Percentiles rank a stretch among this genome's conserved stretches.
Evolutionary conservation across 2,329 filamentous ascomycete species (phyloP).

Genomic region (Dryadomyces sulphureus): DNA sequence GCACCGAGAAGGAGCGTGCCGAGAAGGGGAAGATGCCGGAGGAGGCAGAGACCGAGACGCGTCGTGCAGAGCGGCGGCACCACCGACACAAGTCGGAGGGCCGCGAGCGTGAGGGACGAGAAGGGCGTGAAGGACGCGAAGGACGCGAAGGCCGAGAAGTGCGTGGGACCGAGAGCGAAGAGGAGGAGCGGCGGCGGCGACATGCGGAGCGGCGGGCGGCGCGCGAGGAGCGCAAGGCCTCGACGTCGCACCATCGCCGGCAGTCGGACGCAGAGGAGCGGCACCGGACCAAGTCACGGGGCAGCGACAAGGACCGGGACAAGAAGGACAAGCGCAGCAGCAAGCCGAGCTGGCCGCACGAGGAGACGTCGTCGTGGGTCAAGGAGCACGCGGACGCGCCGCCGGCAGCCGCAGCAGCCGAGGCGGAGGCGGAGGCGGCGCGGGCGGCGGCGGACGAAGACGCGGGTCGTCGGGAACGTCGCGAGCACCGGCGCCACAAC

Average conservation of each 20-base stretch:
- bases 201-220: conserved; percentile 35
- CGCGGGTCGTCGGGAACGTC: conserved; percentile 34
- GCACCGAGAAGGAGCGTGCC: conserved; percentile 27
- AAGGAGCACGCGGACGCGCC: conserved; percentile 49
- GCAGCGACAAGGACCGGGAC: conserved; percentile 17
- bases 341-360: conserved; percentile 41
- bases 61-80: conserved; percentile 29
- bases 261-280: conserved; percentile 27
- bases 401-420: conserved; percentile 20
- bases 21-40: conserved; percentile 28
- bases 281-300: conserved; percentile 20
- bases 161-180: conserved; percentile 18
- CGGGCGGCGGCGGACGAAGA: conserved; percentile 22
- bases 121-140: no score
- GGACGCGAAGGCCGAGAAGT: no score
- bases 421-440: conserved; percentile 1
- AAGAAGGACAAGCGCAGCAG: conserved; percentile 13
- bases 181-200: conserved; percentile 37
- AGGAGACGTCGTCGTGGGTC: conserved; percentile 50
- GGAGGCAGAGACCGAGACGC: conserved; percentile 30
- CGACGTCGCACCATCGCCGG: conserved; percentile 24
- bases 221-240: conserved; percentile 22
- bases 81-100: conserved; percentile 36
- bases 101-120: no score
- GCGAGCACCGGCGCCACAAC: conserved; percentile 32